These are phyloP conservation scores for Gyrodon lividus DNA, from an alignment of 768 basidiomycete genomes.

Conservation along the genomic window DNA sequence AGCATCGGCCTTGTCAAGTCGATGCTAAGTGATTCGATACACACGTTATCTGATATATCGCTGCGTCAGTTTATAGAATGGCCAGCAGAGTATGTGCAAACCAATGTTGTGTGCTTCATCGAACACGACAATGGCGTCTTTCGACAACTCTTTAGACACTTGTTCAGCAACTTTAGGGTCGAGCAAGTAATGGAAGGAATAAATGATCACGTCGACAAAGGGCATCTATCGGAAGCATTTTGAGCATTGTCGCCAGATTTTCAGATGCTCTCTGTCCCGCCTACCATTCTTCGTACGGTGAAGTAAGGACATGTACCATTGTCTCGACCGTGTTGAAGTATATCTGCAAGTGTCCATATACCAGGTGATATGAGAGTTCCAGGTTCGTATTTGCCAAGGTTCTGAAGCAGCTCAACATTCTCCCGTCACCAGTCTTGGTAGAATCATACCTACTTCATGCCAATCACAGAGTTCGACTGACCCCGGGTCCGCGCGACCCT, in stretches of 20 bases:
- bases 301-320: constrained; percentile 93
- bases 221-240: constrained; percentile 66
- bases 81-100: constrained; percentile 32
- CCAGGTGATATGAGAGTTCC: constrained; percentile 82
- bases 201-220: constrained; percentile 94
- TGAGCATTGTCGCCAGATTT: background rate
- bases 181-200: constrained; percentile 97
- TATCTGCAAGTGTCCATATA: constrained; percentile 92
- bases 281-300: constrained; percentile 91
- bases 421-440: background rate
- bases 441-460: constrained; percentile 75
- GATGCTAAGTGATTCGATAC: constrained; percentile 97
- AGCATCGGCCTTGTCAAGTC: constrained; percentile 97
- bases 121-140: constrained; percentile 98
- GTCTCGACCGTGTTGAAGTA: constrained; percentile 84
- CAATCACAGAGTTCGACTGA: constrained; percentile 90
- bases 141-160: constrained; percentile 96
- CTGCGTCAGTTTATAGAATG: constrained; percentile 1
- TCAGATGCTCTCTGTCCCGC: constrained; percentile 13
- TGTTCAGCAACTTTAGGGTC: constrained; percentile 99
- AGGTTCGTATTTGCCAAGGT: constrained; percentile 76
- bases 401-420: constrained; percentile 44
- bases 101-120: constrained; percentile 99
- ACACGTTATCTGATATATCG: constrained; percentile 78
- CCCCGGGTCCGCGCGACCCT: constrained; percentile 81